Evolutionary conservation across 1,284 basidiomycete genomes (phyloP).

Genomic region (Pseudozyma thailandica): DNA sequence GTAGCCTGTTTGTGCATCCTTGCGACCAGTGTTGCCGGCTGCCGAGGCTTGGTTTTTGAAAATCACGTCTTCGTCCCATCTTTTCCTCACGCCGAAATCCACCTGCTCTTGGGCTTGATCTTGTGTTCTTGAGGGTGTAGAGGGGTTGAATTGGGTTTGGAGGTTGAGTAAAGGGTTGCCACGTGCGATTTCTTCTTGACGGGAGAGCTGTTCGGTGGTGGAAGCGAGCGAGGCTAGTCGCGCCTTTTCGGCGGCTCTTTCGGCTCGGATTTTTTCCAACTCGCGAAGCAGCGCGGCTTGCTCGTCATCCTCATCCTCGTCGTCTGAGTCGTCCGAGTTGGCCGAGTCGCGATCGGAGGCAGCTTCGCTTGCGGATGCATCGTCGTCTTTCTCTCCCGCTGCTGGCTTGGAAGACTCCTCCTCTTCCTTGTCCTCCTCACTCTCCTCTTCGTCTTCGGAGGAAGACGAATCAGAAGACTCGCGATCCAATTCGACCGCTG

Average conservation of each 20-base stretch:
- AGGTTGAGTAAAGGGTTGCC: constrained; percentile 66
- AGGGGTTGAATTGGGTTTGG: constrained; percentile 43
- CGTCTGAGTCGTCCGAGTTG: too few relatives aligned
- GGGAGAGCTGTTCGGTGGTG: constrained; percentile 11
- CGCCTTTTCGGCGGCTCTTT: background rate
- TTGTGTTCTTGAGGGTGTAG: background rate
- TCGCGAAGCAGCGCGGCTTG: constrained; percentile 2
- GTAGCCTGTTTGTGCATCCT: constrained; percentile 23
- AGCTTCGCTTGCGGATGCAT: too few relatives aligned
- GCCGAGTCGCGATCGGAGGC: too few relatives aligned
- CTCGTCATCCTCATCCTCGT: constrained; percentile 7
- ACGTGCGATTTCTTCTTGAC: constrained; percentile 61
- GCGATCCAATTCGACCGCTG: constrained; percentile 1
- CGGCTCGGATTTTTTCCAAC: constrained; percentile 8
- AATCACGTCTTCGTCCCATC: constrained; percentile 68
- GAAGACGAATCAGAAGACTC: constrained; percentile 4
- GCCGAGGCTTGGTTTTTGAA: constrained; percentile 65
- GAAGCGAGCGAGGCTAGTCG: constrained; percentile 8
- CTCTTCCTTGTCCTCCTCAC: constrained; percentile 15
- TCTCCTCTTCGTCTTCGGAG: constrained; percentile 19
- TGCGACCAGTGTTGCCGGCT: background rate
- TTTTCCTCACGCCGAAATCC: constrained; percentile 49
- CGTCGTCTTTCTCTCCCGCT: too few relatives aligned
- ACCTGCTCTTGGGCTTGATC: background rate
- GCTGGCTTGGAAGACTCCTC: too few relatives aligned